Evolutionary conservation across 192 early-diverging fungal species (phyloP).

Genomic region (Backusella luteola): DNA sequence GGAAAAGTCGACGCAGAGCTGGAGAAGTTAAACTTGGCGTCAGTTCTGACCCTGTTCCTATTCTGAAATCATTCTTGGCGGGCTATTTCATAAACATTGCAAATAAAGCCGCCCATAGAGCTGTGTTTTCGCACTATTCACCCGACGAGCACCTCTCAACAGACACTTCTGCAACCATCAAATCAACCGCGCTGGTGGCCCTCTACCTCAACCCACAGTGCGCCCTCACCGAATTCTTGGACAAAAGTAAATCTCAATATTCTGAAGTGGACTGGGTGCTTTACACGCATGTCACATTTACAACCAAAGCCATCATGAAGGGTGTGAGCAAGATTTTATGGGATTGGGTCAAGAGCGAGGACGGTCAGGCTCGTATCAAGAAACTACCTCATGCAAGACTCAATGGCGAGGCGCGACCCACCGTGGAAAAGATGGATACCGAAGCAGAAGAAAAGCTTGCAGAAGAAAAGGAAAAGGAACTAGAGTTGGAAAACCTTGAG

Average conservation of each 20-base stretch:
- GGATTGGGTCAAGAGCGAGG: constrained; percentile 84
- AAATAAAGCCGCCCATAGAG: constrained; percentile 78
- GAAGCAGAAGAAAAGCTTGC: not conserved
- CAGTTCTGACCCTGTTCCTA: constrained; percentile 66
- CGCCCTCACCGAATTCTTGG: constrained; percentile 79
- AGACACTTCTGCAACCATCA: constrained; percentile 37
- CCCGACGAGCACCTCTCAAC: constrained; percentile 31
- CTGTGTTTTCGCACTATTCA: constrained; percentile 58
- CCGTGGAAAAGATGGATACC: constrained; percentile 7
- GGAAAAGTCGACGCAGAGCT: not conserved
- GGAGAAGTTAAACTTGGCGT: constrained; percentile 46
- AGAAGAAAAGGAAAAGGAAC: not conserved
- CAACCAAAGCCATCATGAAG: constrained; percentile 95
- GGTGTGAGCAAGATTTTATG: constrained; percentile 87
- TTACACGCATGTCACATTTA: constrained; percentile 91
- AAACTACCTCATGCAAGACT: constrained; percentile 21
- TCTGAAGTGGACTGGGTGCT: constrained; percentile 87
- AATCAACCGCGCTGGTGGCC: constrained; percentile 83
- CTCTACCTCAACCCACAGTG: constrained; percentile 90
- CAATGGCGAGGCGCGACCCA: constrained; percentile 28
- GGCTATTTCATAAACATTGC: constrained; percentile 94
- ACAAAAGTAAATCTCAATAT: constrained; percentile 36
- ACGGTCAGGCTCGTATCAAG: constrained; percentile 38
- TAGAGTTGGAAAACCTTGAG: constrained; percentile 13
- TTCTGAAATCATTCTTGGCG: constrained; percentile 81